Base-by-base conservation (phyloP, 768 basidiomycete species). In the Piloderma croceum region DNA sequence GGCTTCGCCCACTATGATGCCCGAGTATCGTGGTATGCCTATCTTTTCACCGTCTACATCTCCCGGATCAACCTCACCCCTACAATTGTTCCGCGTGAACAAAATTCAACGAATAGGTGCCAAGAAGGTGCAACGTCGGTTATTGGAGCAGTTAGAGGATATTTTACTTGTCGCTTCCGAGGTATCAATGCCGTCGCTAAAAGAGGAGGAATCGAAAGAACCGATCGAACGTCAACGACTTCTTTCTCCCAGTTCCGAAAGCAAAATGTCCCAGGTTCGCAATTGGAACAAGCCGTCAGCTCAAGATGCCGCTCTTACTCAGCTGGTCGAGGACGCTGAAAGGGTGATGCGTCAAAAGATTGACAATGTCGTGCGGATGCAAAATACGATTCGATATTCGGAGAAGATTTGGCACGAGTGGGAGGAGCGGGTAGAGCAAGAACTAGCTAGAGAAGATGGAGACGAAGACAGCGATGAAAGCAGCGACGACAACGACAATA, bases 371-470 rank as follows among this genome's bases (percentile, higher is more conserved):
- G 86, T 90, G 47, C 81, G 96, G 27, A 81, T 99, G 81, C 90
- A 94, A 63, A 96, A 94, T 56, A 97, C 92, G 15, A 92, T 99
- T 51, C 74, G 89, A 39, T 98, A 98, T 61, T 83, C 91, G 29
- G 96, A 98, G 69, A 94, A 93, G 67, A 88, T 96, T 22, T 82
- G 94, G 68, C 84, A 85, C 52, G 96, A 98, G 64, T 98, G 94
- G 93, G 86, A 97, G 62, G 85, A 88, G 54, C 81, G 78, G 51
- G 83, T 96, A 11, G 83, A 80, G 45, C 74, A 78, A 51, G 74
- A 71, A 31, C 62, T 93, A 24, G 74, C 73, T 3, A n/a, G n/a
- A n/a, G 59, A 64, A 31, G 73, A 69, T 36, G 65, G 68, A 39
- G 67, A 68, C 24, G 70, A 67, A 27, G 63, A 65, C 23, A 58